Evolutionary conservation across 768 basidiomycete species (phyloP).

Genomic region (Kwoniella heveanensis): DNA sequence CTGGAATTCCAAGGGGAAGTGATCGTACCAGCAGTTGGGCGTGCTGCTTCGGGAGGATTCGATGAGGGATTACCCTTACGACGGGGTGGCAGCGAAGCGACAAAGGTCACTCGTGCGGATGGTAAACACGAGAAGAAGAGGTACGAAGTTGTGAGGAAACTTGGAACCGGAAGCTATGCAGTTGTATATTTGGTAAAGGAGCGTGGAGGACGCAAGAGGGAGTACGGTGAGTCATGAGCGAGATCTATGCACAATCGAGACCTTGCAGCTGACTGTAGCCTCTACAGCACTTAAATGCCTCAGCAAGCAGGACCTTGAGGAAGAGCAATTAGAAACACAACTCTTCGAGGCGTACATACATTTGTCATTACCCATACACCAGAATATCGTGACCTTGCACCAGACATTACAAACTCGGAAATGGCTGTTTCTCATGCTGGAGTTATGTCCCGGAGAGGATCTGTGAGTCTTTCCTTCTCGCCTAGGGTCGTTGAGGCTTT

Average conservation of each 20-base stretch:
- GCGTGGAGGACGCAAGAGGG: slow-evolving; percentile 48
- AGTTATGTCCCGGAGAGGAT: slow-evolving; percentile 95
- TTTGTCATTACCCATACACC: slow-evolving; percentile 82
- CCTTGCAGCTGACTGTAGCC: neutral
- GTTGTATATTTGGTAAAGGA: slow-evolving; percentile 81
- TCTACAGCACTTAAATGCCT: slow-evolving; percentile 92
- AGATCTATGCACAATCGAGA: too few relatives aligned
- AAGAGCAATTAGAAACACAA: slow-evolving; percentile 83
- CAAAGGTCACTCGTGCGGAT: slow-evolving; percentile 21
- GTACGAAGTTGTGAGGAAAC: slow-evolving; percentile 80
- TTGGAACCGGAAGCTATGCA: slow-evolving; percentile 89
- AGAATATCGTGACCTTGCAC: slow-evolving; percentile 92
- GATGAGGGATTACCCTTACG: slow-evolving; percentile 37
- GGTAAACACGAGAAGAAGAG: slow-evolving; percentile 31
- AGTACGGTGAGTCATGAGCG: slow-evolving; percentile 55
- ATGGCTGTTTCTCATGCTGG: slow-evolving; percentile 87
- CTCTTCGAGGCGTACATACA: slow-evolving; percentile 94
- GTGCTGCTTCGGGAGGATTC: slow-evolving; percentile 22
- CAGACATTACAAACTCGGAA: slow-evolving; percentile 87
- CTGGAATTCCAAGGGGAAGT: slow-evolving; percentile 51
- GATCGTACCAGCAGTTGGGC: slow-evolving; percentile 48
- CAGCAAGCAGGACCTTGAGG: slow-evolving; percentile 88
- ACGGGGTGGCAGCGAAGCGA: slow-evolving; percentile 44
- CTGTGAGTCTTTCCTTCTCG: slow-evolving; percentile 56
- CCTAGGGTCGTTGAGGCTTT: neutral